A percentile compares a stretch with the other conserved stretches of the same genome.
These are phyloP conservation scores for Candida mesenterica DNA, from an alignment of 1,139 yeast genomes.

Conservation along the genomic window DNA sequence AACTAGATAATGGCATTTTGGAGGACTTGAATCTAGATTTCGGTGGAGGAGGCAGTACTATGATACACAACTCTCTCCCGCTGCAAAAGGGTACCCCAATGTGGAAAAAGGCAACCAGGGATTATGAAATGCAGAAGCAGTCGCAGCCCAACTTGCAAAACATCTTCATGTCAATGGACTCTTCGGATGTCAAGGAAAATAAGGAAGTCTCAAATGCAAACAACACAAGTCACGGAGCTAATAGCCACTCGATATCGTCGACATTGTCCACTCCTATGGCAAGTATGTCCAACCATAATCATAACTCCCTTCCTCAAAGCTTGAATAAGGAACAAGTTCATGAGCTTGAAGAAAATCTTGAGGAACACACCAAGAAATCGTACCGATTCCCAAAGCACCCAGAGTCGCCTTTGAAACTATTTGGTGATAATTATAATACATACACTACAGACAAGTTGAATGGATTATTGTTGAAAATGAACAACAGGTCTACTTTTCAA, in stretches of 20 bases:
- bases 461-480: constrained; percentile 30
- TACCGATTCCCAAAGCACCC: constrained; percentile 21
- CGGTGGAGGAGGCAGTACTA: constrained; percentile 31
- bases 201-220: constrained; percentile 4
- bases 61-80: constrained; percentile 34
- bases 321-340: constrained; percentile 23
- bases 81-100: constrained; percentile 27
- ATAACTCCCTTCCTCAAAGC: constrained; percentile 8
- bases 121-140: constrained; percentile 26
- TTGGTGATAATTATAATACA: constrained; percentile 40
- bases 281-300: constrained; percentile 17
- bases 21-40: constrained; percentile 19
- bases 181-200: constrained; percentile 7
- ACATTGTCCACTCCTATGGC: constrained; percentile 37
- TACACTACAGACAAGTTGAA: constrained; percentile 39
- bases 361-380: constrained; percentile 13
- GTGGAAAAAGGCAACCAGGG: constrained; percentile 37
- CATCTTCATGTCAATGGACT: constrained; percentile 26
- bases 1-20: constrained; percentile 7
- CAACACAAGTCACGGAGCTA: constrained; percentile 4
- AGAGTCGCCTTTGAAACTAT: constrained; percentile 42
- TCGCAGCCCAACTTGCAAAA: constrained; percentile 34
- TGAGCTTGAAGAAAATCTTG: constrained; percentile 23
- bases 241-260: constrained; percentile 31
- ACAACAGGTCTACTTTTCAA: constrained; percentile 19